phyloP scores from a whole-genome alignment of 192 early-diverging fungal species.

The Gryganskiella cystojenkinii region DNA sequence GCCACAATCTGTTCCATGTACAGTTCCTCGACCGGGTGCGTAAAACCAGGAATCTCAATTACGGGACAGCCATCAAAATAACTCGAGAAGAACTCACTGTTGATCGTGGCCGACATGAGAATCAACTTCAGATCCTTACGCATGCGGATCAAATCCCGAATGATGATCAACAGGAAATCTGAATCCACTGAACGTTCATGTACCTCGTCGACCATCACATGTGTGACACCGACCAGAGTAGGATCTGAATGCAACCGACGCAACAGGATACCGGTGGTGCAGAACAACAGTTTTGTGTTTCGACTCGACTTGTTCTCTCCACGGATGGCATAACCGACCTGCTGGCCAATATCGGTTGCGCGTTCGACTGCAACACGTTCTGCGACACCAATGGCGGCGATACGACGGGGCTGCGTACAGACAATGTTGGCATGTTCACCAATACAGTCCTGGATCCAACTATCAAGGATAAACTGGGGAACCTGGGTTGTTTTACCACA shows the following conservation, averaged over 20 bases:
- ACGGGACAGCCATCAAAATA: conserved; percentile 82
- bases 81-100: conserved; percentile 77
- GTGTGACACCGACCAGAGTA: conserved; percentile 68
- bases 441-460: conserved; percentile 59
- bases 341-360: conserved; percentile 45
- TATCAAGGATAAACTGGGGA: conserved; percentile 88
- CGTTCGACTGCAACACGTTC: conserved; percentile 73
- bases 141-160: conserved; percentile 66
- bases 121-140: conserved; percentile 78
- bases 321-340: conserved; percentile 71
- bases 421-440: conserved; percentile 69
- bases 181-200: conserved; percentile 84
- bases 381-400: conserved; percentile 72
- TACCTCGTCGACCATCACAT: conserved; percentile 90
- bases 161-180: conserved; percentile 85
- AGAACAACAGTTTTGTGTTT: conserved; percentile 76
- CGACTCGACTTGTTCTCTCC: conserved; percentile 68
- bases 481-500: conserved; percentile 83
- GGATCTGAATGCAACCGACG: conserved; percentile 75
- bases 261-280: conserved; percentile 78
- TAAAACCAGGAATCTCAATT: conserved; percentile 79
- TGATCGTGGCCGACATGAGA: conserved; percentile 93
- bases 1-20: conserved; percentile 57
- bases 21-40: conserved; percentile 76
- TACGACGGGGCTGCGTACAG: conserved; percentile 92